A percentile compares a stretch with the other conserved stretches of the same genome.
These are phyloP conservation scores for Chalciporus sphaerocephalus DNA, from an alignment of 768 basidiomycete species.

Conservation along the genomic window DNA sequence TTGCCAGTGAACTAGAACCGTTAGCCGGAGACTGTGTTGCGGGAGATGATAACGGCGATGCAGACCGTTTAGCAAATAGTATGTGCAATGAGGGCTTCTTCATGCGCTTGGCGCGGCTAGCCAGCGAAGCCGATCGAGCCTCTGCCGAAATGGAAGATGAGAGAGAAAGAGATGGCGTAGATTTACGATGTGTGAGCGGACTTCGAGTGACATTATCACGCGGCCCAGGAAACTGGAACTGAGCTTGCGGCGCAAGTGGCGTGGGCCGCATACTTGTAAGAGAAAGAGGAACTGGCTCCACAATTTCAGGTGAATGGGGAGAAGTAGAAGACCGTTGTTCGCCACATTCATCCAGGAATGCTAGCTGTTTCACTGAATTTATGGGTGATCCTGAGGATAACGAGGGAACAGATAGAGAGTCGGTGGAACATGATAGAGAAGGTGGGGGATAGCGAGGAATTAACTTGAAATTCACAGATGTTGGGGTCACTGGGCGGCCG, in stretches of 20 bases:
- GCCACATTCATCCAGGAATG: constrained; percentile 29
- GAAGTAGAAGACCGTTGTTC: constrained; percentile 25
- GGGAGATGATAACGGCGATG: constrained; percentile 40
- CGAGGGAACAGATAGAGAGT: constrained; percentile 55
- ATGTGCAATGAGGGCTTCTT: constrained; percentile 71
- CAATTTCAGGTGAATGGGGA: constrained; percentile 26
- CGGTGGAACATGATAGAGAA: constrained; percentile 53
- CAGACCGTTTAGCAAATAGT: constrained; percentile 62
- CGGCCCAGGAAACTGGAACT: constrained; percentile 46
- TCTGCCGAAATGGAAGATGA: constrained; percentile 30
- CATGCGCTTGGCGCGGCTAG: constrained; percentile 33
- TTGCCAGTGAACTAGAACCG: constrained; percentile 5
- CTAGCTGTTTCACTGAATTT: constrained; percentile 35
- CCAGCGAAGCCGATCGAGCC: constrained; percentile 36
- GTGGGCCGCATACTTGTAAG: constrained; percentile 21
- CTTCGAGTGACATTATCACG: constrained; percentile 29
- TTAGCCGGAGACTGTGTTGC: constrained; percentile 25
- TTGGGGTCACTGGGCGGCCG: constrained; percentile 35
- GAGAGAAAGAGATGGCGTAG: constrained; percentile 33
- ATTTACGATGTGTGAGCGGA: constrained; percentile 35
- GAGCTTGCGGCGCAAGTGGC: constrained; percentile 16
- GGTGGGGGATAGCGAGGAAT: constrained; percentile 36
- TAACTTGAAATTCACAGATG: constrained; percentile 28
- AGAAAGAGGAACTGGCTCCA: constrained; percentile 28
- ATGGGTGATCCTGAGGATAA: constrained; percentile 43